Evolutionary conservation across 768 basidiomycete species (phyloP).

Genomic region (Gelatoporia subvermispora): DNA sequence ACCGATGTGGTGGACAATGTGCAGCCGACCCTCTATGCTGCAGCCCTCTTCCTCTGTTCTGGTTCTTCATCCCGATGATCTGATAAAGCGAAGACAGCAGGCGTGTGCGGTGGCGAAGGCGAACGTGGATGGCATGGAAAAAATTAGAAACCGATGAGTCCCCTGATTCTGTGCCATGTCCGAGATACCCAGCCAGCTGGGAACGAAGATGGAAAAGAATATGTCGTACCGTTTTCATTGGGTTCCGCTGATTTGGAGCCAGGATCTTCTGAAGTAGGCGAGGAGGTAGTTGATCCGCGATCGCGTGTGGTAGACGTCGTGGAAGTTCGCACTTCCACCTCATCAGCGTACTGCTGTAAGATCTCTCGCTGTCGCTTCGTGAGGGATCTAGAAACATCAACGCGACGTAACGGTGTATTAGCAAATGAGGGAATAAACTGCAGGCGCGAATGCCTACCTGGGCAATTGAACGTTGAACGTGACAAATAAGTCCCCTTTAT

Average conservation of each 20-base stretch:
- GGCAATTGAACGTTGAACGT: constrained; percentile 85
- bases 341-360: constrained; percentile 86
- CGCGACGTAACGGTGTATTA: too few species aligned
- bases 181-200: constrained; percentile 68
- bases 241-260: constrained; percentile 20
- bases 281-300: constrained; percentile 20
- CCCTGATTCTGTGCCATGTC: constrained; percentile 61
- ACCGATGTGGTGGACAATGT: background rate
- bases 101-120: constrained; percentile 1
- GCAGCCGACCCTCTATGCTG: constrained; percentile 23
- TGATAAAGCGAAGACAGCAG: too few species aligned
- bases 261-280: constrained; percentile 14
- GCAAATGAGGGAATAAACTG: background rate
- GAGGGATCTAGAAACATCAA: constrained; percentile 53
- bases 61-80: constrained; percentile 35
- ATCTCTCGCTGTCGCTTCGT: constrained; percentile 82
- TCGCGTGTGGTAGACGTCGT: constrained; percentile 5
- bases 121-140: constrained; percentile 43
- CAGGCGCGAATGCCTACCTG: constrained; percentile 56
- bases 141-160: constrained; percentile 67
- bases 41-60: constrained; percentile 44
- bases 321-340: constrained; percentile 68
- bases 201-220: constrained; percentile 55
- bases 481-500: constrained; percentile 84
- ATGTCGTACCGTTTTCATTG: constrained; percentile 70